Evolutionary conservation across 257 asterid species (phyloP).

Genomic region (Solanum commersonii): DNA sequence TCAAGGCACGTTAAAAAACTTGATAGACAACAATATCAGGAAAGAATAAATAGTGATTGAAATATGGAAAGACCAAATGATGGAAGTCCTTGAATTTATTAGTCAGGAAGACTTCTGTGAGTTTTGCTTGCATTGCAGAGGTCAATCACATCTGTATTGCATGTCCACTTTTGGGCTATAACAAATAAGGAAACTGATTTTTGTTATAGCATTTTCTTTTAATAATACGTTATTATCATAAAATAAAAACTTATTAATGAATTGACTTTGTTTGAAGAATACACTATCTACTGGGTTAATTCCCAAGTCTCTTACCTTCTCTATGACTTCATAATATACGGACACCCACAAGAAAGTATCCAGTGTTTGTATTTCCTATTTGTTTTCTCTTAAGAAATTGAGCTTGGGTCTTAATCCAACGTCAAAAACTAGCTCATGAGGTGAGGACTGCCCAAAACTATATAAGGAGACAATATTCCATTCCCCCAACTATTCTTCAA

Average conservation of each 20-base stretch:
- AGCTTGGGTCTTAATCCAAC: background rate
- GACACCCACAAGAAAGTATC: background rate
- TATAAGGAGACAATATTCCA: background rate
- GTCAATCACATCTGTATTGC: background rate
- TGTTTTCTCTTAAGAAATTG: background rate
- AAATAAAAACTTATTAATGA: background rate
- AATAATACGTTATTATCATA: background rate
- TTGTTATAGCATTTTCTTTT: background rate
- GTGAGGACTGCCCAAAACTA: background rate
- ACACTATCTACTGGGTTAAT: background rate
- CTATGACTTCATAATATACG: background rate
- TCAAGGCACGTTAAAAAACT: background rate
- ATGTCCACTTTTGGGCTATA: background rate
- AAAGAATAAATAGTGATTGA: background rate
- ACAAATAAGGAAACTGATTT: background rate
- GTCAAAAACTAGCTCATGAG: background rate
- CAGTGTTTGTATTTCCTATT: background rate
- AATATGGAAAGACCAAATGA: background rate
- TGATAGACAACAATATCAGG: background rate
- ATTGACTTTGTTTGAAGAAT: background rate
- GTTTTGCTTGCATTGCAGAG: background rate
- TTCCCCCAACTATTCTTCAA: background rate
- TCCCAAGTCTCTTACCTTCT: background rate
- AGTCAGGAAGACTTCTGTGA: background rate
- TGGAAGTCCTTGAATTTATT: background rate